These are phyloP conservation scores for Paramecium bursaria DNA, from an alignment of 73 alveolate species.

Conservation along the genomic window DNA sequence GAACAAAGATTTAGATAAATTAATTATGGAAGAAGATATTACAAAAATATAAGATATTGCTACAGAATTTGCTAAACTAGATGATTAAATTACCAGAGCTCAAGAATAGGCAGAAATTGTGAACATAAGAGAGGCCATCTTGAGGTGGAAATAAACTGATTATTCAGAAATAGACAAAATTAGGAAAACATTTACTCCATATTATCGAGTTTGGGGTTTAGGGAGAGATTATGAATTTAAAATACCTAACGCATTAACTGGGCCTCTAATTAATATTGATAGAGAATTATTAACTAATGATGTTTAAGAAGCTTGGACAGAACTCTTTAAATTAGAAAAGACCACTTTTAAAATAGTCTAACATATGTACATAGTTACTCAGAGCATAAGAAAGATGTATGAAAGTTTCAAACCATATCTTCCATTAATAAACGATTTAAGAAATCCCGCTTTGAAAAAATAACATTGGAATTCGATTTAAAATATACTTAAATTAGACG, in stretches of 20 bases:
- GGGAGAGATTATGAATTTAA: constrained; percentile 69
- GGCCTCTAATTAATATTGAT: constrained; percentile 68
- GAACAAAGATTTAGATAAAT: constrained; percentile 52
- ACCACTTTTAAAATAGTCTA: constrained; percentile 76
- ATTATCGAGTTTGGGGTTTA: constrained; percentile 71
- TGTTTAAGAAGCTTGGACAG: constrained; percentile 78
- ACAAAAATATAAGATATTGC: constrained; percentile 64
- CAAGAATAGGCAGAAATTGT: constrained; percentile 73
- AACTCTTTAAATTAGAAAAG: constrained; percentile 76
- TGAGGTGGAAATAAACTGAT: constrained; percentile 75
- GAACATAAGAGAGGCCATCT: constrained; percentile 79
- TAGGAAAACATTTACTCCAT: constrained; percentile 74
- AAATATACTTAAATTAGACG: constrained; percentile 74
- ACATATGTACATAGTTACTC: constrained; percentile 60
- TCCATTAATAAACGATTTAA: constrained; percentile 79
- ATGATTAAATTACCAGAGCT: constrained; percentile 80
- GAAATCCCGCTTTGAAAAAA: constrained; percentile 80
- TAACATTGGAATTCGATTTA: constrained; percentile 80
- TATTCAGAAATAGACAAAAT: constrained; percentile 74
- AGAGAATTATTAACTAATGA: constrained; percentile 72
- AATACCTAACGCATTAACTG: constrained; percentile 70
- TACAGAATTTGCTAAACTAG: constrained; percentile 59
- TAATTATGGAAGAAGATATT: constrained; percentile 69
- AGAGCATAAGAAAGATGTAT: constrained; percentile 68
- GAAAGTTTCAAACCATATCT: constrained; percentile 83